phyloP scores from a whole-genome alignment of 139 green algal species.

The Micractinium sp. region DNA sequence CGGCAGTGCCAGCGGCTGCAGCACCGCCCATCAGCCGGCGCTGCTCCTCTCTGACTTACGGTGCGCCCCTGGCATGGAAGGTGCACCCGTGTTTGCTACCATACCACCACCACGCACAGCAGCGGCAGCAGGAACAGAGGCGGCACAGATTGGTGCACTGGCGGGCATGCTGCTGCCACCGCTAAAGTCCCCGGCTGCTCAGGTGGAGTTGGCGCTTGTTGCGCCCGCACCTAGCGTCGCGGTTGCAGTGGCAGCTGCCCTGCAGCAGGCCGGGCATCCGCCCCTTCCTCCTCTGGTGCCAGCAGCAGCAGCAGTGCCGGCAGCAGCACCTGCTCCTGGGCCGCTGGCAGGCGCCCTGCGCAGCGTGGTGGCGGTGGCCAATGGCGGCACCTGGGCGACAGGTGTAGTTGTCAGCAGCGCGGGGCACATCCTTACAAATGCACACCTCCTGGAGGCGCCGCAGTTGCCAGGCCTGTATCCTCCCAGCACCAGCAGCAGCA shows the following conservation, averaged over 20 bases:
- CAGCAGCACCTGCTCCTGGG: not conserved
- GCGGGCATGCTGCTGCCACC: conserved; percentile 59
- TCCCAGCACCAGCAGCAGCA: not conserved
- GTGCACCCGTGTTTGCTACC: conserved; percentile 45
- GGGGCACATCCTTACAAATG: conserved; percentile 82
- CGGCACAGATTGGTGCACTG: not conserved
- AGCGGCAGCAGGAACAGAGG: not conserved
- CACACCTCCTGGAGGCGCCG: conserved; percentile 67
- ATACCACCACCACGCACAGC: not conserved
- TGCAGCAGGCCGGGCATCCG: not conserved
- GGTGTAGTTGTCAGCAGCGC: conserved; percentile 67
- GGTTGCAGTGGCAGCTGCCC: not conserved
- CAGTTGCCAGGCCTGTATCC: not conserved
- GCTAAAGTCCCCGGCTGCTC: conserved; percentile 40
- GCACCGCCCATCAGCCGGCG: not conserved
- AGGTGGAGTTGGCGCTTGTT: conserved; percentile 48
- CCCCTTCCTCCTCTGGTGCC: no score
- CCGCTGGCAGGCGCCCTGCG: not conserved
- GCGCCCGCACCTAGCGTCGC: conserved; percentile 21
- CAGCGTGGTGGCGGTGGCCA: conserved; percentile 28
- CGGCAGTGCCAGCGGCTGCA: not conserved
- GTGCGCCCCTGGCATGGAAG: conserved; percentile 77
- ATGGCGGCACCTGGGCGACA: conserved; percentile 61
- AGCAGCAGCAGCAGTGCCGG: not conserved
- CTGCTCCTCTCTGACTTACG: conserved; percentile 64